Evolutionary conservation across 495 filamentous ascomycete species (phyloP), one percentile per base, ranked within the genome.

Genomic region (Rhizodiscina lignyota): DNA sequence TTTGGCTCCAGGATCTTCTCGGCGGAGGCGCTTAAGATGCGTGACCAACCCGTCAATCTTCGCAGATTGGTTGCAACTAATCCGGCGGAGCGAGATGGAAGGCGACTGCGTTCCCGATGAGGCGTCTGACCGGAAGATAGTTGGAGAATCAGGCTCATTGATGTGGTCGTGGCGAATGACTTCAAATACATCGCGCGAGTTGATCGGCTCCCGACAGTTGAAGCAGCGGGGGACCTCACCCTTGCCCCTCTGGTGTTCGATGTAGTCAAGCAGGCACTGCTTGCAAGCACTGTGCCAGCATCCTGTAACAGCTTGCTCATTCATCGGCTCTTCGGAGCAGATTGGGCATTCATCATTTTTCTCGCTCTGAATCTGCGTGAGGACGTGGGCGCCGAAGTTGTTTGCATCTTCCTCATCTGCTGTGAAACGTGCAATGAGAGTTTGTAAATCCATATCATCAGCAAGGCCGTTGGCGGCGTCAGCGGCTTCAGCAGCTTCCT

Each of bases 201-300:
- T 87, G 46, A 97, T 72, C 18, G 74, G 65, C 37, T 77, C 80
- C 16, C 89, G 79, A 48, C 89, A 97, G 27, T 78, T 82, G 56
- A 92, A 92, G 48, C 89, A 97, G 21, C 73, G 65, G 6, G 89
- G 77, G 0, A 78, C 39, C 37, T 79, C 66, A 20, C 76, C 72
- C 45, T 76, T 81, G 42, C 81, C 72, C 21, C 67, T 77, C 45
- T 92, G 80, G 52, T 93, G 83, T 42, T 73, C 72, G 40, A 97
- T 85, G 48, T 85, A 92, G 45, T 84, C 74, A 3, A 82, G 56
- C 18, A 93, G 64, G 47, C 89, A 97, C 30, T 82, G 74, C 55
- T 89, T 92, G 64, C 89, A 97, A 2, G 89, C 86, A 17, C 79
- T 83, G 54, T 97, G 89, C 81, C 87, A 96, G 57, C 89, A 97